Conservation (phyloP, 2,329 filamentous ascomycete species). For the Xylaria sp. region DNA sequence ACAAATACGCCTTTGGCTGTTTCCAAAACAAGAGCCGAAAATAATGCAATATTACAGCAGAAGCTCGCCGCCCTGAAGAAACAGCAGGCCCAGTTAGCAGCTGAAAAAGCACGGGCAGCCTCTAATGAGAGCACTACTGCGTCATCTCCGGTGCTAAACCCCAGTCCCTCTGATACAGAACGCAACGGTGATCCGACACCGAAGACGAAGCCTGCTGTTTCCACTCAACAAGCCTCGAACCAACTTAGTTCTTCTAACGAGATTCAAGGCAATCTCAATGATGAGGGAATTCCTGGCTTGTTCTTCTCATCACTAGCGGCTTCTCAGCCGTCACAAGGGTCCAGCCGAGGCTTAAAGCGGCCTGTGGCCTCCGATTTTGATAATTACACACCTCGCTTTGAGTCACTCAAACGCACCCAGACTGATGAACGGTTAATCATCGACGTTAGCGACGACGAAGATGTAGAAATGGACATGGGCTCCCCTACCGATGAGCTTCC, state of each 20-base stretch:
- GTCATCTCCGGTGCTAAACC: constrained; percentile 27
- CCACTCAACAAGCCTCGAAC: constrained; percentile 23
- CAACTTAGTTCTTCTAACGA: constrained; percentile 37
- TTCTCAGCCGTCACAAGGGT: constrained; percentile 38
- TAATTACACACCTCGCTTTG: constrained; percentile 57
- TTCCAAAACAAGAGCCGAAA: constrained; percentile 68
- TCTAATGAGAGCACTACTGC: constrained; percentile 35
- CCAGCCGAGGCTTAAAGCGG: constrained; percentile 61
- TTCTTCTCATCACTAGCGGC: constrained; percentile 37
- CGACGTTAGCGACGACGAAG: constrained; percentile 81
- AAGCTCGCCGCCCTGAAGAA: constrained; percentile 81
- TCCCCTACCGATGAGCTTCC: constrained; percentile 59
- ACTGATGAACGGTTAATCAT: constrained; percentile 72
- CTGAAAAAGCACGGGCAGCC: constrained; percentile 43
- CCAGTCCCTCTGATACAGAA: constrained; percentile 1
- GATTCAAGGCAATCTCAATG: constrained; percentile 34
- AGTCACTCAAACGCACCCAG: constrained; percentile 68
- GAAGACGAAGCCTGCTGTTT: constrained; percentile 17
- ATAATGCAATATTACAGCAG: constrained; percentile 77
- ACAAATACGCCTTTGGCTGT: constrained; percentile 48
- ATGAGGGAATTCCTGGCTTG: constrained; percentile 45
- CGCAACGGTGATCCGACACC: constrained; percentile 29
- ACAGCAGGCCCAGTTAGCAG: constrained; percentile 48
- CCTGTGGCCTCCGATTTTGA: constrained; percentile 78
- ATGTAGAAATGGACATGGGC: constrained; percentile 75